Conservation (phyloP, 805 yeast species). For the Ogataea nonfermentans region DNA sequence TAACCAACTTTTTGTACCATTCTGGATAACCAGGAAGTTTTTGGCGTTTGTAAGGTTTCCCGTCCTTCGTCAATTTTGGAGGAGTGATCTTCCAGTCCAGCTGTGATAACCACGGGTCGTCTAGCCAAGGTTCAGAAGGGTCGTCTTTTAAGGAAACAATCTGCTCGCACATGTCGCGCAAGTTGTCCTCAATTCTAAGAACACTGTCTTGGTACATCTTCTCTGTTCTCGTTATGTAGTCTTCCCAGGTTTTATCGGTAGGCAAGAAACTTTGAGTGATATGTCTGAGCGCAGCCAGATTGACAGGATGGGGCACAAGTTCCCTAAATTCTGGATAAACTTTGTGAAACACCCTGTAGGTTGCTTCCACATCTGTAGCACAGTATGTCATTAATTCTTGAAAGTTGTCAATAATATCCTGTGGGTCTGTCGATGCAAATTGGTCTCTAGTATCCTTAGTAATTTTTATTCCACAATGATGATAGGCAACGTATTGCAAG, state of each 20-base stretch:
- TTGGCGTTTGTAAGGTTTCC: conserved; percentile 67
- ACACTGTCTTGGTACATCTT: conserved; percentile 57
- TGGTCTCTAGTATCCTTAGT: conserved; percentile 66
- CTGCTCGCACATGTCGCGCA: conserved; percentile 59
- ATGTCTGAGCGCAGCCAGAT: conserved; percentile 80
- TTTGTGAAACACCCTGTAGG: conserved; percentile 64
- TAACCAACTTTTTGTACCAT: conserved; percentile 74
- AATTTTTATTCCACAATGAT: conserved; percentile 69
- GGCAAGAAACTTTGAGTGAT: conserved; percentile 78
- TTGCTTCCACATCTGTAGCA: conserved; percentile 77
- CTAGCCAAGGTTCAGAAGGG: conserved; percentile 39
- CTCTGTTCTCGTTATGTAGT: conserved; percentile 72
- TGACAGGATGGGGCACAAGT: conserved; percentile 89
- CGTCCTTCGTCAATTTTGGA: conserved; percentile 60
- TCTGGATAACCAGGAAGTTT: conserved; percentile 88
- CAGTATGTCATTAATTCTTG: conserved; percentile 71
- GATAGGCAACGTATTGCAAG: conserved; percentile 70
- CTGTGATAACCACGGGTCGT: conserved; percentile 90
- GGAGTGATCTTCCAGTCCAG: conserved; percentile 80
- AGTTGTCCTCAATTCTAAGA: conserved; percentile 52
- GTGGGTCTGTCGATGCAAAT: conserved; percentile 55
- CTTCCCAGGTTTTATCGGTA: conserved; percentile 68
- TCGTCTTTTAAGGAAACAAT: conserved; percentile 47
- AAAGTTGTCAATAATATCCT: conserved; percentile 54
- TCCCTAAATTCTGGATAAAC: conserved; percentile 66